Conservation (phyloP, 1,284 basidiomycete species). For the Malassezia furfur region DNA sequence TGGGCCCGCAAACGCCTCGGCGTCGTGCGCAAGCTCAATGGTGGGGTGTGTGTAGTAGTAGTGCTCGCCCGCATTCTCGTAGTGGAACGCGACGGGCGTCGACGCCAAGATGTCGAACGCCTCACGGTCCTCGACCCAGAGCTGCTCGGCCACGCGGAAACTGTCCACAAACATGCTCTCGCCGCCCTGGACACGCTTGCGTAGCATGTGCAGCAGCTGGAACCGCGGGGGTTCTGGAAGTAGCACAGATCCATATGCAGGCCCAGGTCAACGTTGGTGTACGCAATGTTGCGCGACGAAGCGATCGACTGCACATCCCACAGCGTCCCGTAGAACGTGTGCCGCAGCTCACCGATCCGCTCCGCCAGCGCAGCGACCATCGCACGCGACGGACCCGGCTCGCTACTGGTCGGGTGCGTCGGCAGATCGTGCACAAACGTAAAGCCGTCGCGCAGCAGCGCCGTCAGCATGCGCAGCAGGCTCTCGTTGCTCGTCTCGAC, state of each 20-base stretch:
- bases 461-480: constrained; percentile 29
- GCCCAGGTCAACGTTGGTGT: constrained; percentile 79
- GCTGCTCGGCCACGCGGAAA: constrained; percentile 58
- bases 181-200: constrained; percentile 65
- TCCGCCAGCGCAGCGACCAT: constrained; percentile 26
- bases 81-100: constrained; percentile 75
- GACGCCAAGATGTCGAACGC: constrained; percentile 59
- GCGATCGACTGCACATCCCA: constrained; percentile 77
- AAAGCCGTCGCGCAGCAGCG: constrained; percentile 53
- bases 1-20: constrained; percentile 25
- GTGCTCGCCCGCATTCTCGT: constrained; percentile 80
- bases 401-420: constrained; percentile 47
- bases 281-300: constrained; percentile 76
- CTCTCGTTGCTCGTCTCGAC: constrained; percentile 30
- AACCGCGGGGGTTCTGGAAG: constrained; percentile 64
- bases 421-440: constrained; percentile 57
- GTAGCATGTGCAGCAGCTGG: constrained; percentile 78
- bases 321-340: constrained; percentile 77
- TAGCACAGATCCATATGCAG: constrained; percentile 69
- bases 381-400: constrained; percentile 17
- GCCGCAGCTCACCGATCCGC: constrained; percentile 62
- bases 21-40: constrained; percentile 57
- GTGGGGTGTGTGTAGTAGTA: constrained; percentile 70
- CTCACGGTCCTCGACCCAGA: constrained; percentile 55
- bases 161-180: constrained; percentile 80